Base-by-base conservation (phyloP, 2,329 filamentous ascomycete genomes). In the Diplodia seriata region DNA sequence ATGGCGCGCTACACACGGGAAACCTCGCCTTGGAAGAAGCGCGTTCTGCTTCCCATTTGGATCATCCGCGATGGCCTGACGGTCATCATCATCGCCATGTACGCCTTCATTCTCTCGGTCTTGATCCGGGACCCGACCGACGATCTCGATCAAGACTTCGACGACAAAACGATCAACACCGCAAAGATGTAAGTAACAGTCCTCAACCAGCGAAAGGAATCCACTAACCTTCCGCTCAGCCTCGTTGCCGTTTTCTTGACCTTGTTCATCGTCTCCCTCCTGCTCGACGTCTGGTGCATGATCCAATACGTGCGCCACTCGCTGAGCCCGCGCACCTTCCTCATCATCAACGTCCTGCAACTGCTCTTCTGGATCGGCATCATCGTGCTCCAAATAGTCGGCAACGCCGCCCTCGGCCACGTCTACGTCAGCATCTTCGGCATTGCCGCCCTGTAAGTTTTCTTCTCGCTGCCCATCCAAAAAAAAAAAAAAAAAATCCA, bases 21-120 rank as follows among this genome's bases (percentile, higher is more conserved):
- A 11, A 57, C 15, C 2, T 59, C 67, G n/a, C 69, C 66, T 62
- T 80, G 77, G 77, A 76, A 78, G 71, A 79, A 78, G 73, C 75
- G 78, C 56, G 72, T 80, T 43, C 71, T 80, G 51, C 69, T 80
- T 12, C 77, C 78, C 4, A 75, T 78, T 66, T 80, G 77, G 78
- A 66, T 73, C 3, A 53, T 79, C 26, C 74, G 78, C 15, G 74
- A 77, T 51, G 67, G 72, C 33, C 68, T 77, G 8, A 77, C 78
- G 73, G 8, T 78, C 50, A 71, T 79, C 53, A 70, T 78, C 62
- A 74, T 79, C 62, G 73, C 68, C 15, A 67, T 70, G 54, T 79
- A 75, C 61, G 73, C 71, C 8, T 62, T 68, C 11, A 72, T 33
- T 1, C 31, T 67, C 18, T 12, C 66, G 0, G 36, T 40, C 6